A percentile compares a stretch with the other conserved stretches of the same genome.
Evolutionary conservation across 495 filamentous ascomycete genomes (phyloP).

Genomic region (Penicillium atrosanguineum): DNA sequence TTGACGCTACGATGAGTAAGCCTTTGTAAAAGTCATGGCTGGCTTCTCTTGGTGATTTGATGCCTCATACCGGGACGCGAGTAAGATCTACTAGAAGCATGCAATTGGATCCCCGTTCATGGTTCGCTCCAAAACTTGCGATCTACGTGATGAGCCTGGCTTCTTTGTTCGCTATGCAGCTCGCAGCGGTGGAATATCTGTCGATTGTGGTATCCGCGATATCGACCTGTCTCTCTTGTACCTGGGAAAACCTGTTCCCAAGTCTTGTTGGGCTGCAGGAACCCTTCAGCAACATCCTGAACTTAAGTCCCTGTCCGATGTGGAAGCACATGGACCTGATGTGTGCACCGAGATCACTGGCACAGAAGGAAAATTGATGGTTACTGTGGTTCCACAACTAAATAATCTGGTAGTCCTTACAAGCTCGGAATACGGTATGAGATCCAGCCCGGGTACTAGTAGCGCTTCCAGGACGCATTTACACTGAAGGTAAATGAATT

Average conservation of each 20-base stretch:
- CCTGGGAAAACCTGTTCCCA: conserved; percentile 33
- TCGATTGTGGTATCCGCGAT: conserved; percentile 48
- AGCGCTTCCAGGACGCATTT: conserved; percentile 15
- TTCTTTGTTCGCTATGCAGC: conserved; percentile 46
- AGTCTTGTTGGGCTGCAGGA: conserved; percentile 24
- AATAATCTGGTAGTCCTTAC: conserved; percentile 24
- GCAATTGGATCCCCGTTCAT: conserved; percentile 39
- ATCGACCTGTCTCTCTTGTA: conserved; percentile 47
- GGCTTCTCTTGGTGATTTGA: conserved; percentile 54
- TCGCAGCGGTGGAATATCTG: conserved; percentile 46
- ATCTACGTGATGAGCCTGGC: conserved; percentile 39
- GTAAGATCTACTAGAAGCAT: conserved; percentile 15
- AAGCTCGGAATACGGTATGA: conserved; percentile 23
- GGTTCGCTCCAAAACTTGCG: conserved; percentile 46
- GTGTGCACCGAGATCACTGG: conserved; percentile 30
- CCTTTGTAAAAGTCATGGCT: conserved; percentile 42
- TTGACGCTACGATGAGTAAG: background rate
- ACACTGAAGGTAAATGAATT: conserved; percentile 26
- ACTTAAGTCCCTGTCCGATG: conserved; percentile 21
- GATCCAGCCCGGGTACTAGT: conserved; percentile 14
- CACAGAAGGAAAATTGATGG: conserved; percentile 28
- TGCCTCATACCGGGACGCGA: conserved; percentile 35
- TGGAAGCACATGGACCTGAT: conserved; percentile 30
- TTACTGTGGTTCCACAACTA: conserved; percentile 22
- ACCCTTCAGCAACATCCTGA: conserved; percentile 26